Evolutionary conservation across 495 filamentous ascomycete species (phyloP), one percentile per base, ranked within the genome.

Genomic region (Letharia columbiana): DNA sequence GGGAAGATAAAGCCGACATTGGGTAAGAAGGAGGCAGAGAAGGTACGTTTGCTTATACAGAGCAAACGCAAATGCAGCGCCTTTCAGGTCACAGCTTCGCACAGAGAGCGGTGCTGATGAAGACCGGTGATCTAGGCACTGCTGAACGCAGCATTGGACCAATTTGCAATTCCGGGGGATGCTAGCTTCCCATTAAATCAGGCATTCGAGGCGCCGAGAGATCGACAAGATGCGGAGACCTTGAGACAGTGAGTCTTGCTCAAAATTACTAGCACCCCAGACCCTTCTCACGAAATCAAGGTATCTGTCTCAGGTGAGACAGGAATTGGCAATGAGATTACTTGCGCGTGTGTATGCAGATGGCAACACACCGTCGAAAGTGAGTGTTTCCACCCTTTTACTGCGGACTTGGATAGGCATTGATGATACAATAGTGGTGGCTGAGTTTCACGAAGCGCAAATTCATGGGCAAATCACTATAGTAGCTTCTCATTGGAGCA

Each of bases 371-470:
- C 93, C 94, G 71, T 95, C 91, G 71, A 98, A 98, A 83, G 86
- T 87, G 74, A 69, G 77, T 66, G 5, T 10, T 9, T 6, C 28
- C 50, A 11, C 9, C 63, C 31, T n/a, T 61, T 17, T 28, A 35
- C 20, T 63, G 20, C 6, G 2, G 12, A 37, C 65, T 62, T 70
- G 71, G 15, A 67, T 61, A 13, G 9, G 18, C 31, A 42, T 44
- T 62, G 35, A 57, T 41, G 49, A 41, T 44, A 62, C 41, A 42
- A 28, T 66, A 89, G 86, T 98, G 92, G 89, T 98, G 94, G 94
- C 80, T 98, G 70, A 97, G 93, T 80, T 98, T 96, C 76, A 89
- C 89, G 59, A 98, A 98, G 85, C 86, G 94, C 75, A 96, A 96
- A 83, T 98, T 98, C 76, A 98, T 98, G 95, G 92, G 92, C 73